Conservation (phyloP, 2,329 filamentous ascomycete genomes). For the Fusarium sarcochroum region DNA sequence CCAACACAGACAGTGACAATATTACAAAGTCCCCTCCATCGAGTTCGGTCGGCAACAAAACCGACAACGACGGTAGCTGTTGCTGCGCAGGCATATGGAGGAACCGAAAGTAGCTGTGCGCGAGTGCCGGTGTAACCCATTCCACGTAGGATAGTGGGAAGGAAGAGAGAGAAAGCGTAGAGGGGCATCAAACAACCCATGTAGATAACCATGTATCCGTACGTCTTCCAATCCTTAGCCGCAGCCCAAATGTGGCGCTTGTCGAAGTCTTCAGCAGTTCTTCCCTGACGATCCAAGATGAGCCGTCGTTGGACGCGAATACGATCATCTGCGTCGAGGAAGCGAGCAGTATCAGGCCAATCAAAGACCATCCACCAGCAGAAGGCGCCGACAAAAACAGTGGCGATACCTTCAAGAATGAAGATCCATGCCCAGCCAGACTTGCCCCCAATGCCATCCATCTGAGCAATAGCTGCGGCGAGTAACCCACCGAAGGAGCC, state of each 20-base stretch:
- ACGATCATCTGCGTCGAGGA: slow-evolving; percentile 76
- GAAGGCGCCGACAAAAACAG: slow-evolving; percentile 73
- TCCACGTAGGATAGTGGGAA: slow-evolving; percentile 68
- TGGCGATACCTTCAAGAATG: slow-evolving; percentile 77
- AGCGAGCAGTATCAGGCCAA: slow-evolving; percentile 80
- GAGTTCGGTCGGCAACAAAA: slow-evolving; percentile 74
- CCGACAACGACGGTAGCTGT: slow-evolving; percentile 74
- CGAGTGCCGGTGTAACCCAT: slow-evolving; percentile 54
- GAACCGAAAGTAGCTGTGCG: slow-evolving; percentile 71
- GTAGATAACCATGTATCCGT: slow-evolving; percentile 63
- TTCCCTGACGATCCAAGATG: slow-evolving; percentile 76
- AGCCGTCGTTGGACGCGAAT: slow-evolving; percentile 77
- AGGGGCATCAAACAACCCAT: slow-evolving; percentile 64
- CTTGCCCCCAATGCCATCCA: slow-evolving; percentile 70
- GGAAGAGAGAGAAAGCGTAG: slow-evolving; percentile 68
- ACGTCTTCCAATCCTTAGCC: slow-evolving; percentile 84
- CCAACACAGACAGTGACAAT: slow-evolving; percentile 73
- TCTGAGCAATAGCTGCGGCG: slow-evolving; percentile 76
- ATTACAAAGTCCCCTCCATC: slow-evolving; percentile 75
- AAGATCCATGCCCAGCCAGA: slow-evolving; percentile 74
- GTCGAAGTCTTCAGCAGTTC: slow-evolving; percentile 77
- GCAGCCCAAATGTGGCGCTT: slow-evolving; percentile 78
- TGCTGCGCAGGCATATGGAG: slow-evolving; percentile 72
- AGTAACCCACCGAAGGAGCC: slow-evolving; percentile 81
- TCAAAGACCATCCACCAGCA: slow-evolving; percentile 84